Evolutionary conservation across 257 asterid genomes (phyloP).

Genomic region (Solanum neorickii): DNA sequence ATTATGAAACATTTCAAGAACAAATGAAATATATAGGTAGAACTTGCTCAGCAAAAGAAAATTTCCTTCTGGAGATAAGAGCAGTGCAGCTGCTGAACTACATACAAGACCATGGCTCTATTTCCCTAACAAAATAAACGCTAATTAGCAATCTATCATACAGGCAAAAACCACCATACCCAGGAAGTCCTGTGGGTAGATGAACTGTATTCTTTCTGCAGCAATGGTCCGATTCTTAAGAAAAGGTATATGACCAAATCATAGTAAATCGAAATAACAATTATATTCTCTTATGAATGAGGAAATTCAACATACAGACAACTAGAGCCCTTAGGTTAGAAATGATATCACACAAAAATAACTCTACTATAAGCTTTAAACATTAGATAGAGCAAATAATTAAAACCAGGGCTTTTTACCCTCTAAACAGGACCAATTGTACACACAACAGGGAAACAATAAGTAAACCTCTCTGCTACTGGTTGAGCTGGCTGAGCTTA

Average conservation of each 20-base stretch:
- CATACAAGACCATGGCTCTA: neutral
- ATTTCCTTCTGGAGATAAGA: neutral
- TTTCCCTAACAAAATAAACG: neutral
- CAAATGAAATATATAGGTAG: neutral
- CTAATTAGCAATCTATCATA: neutral
- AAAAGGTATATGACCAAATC: neutral
- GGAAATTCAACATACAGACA: neutral
- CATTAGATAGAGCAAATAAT: neutral
- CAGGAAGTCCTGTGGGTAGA: neutral
- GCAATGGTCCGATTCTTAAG: neutral
- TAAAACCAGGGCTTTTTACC: neutral
- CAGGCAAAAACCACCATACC: neutral
- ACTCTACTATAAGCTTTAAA: neutral
- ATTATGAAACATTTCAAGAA: neutral
- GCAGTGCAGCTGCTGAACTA: neutral
- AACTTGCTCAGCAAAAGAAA: neutral
- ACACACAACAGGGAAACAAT: conserved; percentile 5
- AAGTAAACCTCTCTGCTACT: conserved; percentile 52
- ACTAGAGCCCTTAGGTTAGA: neutral
- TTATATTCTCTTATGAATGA: neutral
- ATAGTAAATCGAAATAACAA: neutral
- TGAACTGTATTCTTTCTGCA: neutral
- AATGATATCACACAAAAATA: neutral
- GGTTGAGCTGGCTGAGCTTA: conserved; percentile 29
- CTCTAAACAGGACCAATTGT: neutral